A percentile compares a stretch with the other conserved stretches of the same genome.
These are phyloP conservation scores for Jackrogersella multiformis DNA, from an alignment of 495 filamentous ascomycete genomes.

Conservation along the genomic window DNA sequence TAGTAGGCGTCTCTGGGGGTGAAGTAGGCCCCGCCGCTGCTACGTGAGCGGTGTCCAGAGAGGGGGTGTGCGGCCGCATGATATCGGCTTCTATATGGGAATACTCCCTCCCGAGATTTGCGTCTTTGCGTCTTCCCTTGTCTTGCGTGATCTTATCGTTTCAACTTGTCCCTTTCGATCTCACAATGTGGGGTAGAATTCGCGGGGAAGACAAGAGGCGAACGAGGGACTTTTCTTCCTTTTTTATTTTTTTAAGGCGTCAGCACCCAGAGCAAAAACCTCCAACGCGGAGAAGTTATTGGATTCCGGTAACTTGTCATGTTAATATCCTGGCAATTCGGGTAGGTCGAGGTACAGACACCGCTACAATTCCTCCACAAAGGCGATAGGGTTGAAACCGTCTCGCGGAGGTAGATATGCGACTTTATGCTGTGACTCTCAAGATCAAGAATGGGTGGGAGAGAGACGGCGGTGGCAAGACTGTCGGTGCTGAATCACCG, in stretches of 20 bases:
- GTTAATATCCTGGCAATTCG: constrained; percentile 56
- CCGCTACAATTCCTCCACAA: constrained; percentile 54
- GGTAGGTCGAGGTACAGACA: constrained; percentile 47
- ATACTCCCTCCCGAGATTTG: constrained; percentile 40
- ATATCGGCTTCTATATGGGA: constrained; percentile 38
- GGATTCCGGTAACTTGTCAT: constrained; percentile 64
- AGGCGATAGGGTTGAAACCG: constrained; percentile 41
- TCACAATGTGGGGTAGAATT: constrained; percentile 54
- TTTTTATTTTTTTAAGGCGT: constrained; percentile 50
- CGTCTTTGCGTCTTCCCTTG: constrained; percentile 38
- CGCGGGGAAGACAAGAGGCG: constrained; percentile 41
- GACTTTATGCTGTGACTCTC: constrained; percentile 28
- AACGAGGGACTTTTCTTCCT: constrained; percentile 41
- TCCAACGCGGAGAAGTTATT: constrained; percentile 64
- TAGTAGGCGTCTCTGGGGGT: constrained; percentile 63
- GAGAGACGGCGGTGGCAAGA: constrained; percentile 13
- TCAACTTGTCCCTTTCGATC: constrained; percentile 33
- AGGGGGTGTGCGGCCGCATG: constrained; percentile 62
- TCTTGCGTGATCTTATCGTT: constrained; percentile 51
- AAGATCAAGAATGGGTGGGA: constrained; percentile 16
- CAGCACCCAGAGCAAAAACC: constrained; percentile 60
- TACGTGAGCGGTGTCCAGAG: constrained; percentile 54
- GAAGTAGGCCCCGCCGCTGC: constrained; percentile 58
- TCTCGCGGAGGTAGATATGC: constrained; percentile 33
- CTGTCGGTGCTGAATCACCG: constrained; percentile 25